Percentiles rank a stretch among this genome's conserved stretches.
Evolutionary conservation across 225 moss, liverwort and hornwort genomes (phyloP).

Genomic region (Lunularia cruciata): DNA sequence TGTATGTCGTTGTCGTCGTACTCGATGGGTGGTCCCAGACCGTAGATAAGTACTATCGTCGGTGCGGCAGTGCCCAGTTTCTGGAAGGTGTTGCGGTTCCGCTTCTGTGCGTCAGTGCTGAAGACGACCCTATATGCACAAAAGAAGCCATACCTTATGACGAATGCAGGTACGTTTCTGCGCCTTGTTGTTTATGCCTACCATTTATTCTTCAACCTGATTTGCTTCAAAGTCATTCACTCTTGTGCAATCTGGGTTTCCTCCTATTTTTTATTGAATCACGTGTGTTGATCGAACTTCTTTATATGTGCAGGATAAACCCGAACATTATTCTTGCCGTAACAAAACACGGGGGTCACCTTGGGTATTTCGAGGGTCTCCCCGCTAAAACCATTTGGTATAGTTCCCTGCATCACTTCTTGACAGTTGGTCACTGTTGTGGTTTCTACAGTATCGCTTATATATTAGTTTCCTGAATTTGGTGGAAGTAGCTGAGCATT

Average conservation of each 20-base stretch:
- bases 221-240: no score
- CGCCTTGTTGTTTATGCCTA: neutral
- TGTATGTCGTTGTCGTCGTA: neutral
- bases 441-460: no score
- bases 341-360: conserved; percentile 85
- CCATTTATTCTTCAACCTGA: neutral
- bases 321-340: conserved; percentile 64
- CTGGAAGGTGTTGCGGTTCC: conserved; percentile 67
- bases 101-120: conserved; percentile 69
- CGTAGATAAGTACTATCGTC: conserved; percentile 88
- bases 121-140: conserved; percentile 86
- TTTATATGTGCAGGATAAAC: conserved; percentile 57
- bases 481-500: neutral
- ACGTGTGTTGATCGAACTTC: neutral
- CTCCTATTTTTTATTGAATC: neutral
- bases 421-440: no score
- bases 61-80: conserved; percentile 75
- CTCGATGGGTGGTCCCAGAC: conserved; percentile 48
- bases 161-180: conserved; percentile 66
- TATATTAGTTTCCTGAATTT: neutral
- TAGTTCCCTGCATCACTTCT: neutral
- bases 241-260: neutral
- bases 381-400: conserved; percentile 67
- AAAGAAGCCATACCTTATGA: conserved; percentile 86
- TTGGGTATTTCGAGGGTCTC: conserved; percentile 74